These are phyloP conservation scores for Claviceps spartinae DNA, from an alignment of 2,329 filamentous ascomycete species.

Conservation along the genomic window DNA sequence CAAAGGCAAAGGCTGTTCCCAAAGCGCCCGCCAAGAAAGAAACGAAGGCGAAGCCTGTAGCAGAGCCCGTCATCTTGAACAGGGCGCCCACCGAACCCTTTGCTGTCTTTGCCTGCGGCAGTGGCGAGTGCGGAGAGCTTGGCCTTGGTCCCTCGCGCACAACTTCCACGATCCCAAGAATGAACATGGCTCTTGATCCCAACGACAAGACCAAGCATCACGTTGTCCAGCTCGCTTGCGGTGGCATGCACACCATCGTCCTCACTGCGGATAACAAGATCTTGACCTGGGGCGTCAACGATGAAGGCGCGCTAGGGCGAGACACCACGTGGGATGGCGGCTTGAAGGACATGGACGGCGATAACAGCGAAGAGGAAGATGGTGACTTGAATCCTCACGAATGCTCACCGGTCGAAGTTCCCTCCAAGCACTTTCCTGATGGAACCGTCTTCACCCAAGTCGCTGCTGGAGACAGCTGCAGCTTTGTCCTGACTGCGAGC, in stretches of 20 bases:
- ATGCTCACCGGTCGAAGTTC: constrained; percentile 49
- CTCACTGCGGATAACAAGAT: constrained; percentile 72
- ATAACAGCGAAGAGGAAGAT: constrained; percentile 44
- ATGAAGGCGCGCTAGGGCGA: constrained; percentile 67
- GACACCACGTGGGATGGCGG: constrained; percentile 57
- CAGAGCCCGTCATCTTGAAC: constrained; percentile 14
- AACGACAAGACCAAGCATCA: constrained; percentile 45
- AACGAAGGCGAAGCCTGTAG: constrained; percentile 17
- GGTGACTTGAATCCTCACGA: constrained; percentile 61
- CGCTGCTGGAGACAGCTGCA: constrained; percentile 59
- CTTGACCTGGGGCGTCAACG: constrained; percentile 78
- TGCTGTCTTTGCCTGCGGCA: constrained; percentile 69
- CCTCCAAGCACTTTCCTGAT: constrained; percentile 43
- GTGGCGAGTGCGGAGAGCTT: constrained; percentile 69
- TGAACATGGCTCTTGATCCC: constrained; percentile 62
- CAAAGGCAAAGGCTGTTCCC: constrained; percentile 1
- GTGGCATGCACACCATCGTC: constrained; percentile 70
- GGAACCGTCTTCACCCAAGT: constrained; percentile 50
- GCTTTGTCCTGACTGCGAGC: constrained; percentile 61
- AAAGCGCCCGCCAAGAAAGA: constrained; percentile 1
- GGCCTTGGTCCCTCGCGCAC: constrained; percentile 53
- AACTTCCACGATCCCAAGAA: constrained; percentile 19
- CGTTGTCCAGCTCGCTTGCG: constrained; percentile 62
- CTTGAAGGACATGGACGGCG: constrained; percentile 41
- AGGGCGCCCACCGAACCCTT: constrained; percentile 44